Evolutionary conservation across 257 asterid species (phyloP).

Genomic region (Catharanthus roseus): DNA sequence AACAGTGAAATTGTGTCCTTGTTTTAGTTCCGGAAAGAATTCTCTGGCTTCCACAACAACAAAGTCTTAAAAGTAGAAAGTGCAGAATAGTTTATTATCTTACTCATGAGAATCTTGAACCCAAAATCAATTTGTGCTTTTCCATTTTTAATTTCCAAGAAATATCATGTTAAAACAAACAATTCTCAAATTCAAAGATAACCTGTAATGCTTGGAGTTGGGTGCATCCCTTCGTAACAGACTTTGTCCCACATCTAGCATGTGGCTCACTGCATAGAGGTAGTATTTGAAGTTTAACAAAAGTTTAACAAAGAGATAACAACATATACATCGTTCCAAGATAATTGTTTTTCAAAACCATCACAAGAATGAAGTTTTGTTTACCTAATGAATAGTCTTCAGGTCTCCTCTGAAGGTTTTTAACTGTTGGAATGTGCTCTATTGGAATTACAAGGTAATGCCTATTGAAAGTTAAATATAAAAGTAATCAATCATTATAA

Average conservation of each 20-base stretch:
- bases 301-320: constrained; percentile 13
- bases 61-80: no score
- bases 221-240: constrained; percentile 72
- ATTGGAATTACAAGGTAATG: constrained; percentile 88
- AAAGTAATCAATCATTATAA: constrained; percentile 4
- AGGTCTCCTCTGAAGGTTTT: constrained; percentile 43
- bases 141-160: not conserved
- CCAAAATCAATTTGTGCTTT: not conserved
- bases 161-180: not conserved
- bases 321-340: not conserved
- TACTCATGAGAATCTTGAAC: not conserved
- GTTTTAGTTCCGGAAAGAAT: not conserved
- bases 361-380: not conserved
- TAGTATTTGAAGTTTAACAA: no score
- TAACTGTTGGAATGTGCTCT: constrained; percentile 78
- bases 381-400: constrained; percentile 67
- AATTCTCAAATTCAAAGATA: constrained; percentile 3
- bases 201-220: constrained; percentile 53
- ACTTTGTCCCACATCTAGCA: constrained; percentile 69
- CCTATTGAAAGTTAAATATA: constrained; percentile 29
- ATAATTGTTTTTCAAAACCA: not conserved
- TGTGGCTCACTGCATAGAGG: constrained; percentile 54
- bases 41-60: no score
- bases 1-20: not conserved
- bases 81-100: no score